Evolutionary conservation across 2,329 filamentous ascomycete species (phyloP).

Genomic region (Apiospora saccharicola): DNA sequence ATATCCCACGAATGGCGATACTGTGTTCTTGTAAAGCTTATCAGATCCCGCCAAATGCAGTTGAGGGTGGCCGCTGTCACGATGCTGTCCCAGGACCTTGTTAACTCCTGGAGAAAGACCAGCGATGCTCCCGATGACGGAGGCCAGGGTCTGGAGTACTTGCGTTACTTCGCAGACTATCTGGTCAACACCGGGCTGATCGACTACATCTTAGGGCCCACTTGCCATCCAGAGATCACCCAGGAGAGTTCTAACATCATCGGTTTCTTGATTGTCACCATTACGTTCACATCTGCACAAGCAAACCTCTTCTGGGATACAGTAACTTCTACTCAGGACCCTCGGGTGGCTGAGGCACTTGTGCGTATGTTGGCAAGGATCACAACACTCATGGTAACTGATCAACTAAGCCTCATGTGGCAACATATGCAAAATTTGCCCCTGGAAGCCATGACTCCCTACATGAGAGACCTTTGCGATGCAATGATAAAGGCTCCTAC

Average conservation of each 20-base stretch:
- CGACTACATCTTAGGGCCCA: constrained; percentile 87
- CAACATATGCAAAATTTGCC: constrained; percentile 73
- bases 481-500: constrained; percentile 59
- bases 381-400: constrained; percentile 55
- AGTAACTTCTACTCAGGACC: constrained; percentile 81
- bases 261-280: constrained; percentile 84
- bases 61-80: constrained; percentile 81
- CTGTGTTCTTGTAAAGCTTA: constrained; percentile 71
- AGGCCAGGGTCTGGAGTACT: constrained; percentile 46
- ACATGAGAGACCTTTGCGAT: constrained; percentile 69
- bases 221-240: constrained; percentile 92
- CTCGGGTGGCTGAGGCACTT: constrained; percentile 82
- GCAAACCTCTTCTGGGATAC: constrained; percentile 87
- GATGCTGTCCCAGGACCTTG: constrained; percentile 75
- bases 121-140: constrained; percentile 51
- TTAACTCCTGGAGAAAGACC: constrained; percentile 68
- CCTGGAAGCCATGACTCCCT: constrained; percentile 66
- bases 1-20: constrained; percentile 74
- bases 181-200: constrained; percentile 76
- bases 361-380: constrained; percentile 67
- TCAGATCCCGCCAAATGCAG: constrained; percentile 89
- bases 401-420: constrained; percentile 69
- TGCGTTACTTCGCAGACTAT: constrained; percentile 74
- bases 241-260: constrained; percentile 82
- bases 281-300: constrained; percentile 73